Percentiles rank a stretch among this genome's conserved stretches.
These are phyloP conservation scores for Trypanosomatidae sp. DNA, from an alignment of 208 protist genomes.

Conservation along the genomic window DNA sequence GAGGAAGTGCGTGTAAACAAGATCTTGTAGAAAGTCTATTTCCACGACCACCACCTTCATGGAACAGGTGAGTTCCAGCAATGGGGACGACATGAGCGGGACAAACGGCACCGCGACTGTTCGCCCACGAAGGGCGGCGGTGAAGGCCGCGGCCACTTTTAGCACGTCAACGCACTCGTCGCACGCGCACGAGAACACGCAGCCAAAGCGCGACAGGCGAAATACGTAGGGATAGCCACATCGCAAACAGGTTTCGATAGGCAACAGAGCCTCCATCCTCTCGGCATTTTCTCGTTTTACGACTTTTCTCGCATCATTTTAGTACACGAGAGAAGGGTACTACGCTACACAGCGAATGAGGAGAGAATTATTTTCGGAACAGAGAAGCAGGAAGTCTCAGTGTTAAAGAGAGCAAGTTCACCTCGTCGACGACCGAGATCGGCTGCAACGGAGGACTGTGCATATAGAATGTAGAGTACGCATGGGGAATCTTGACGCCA, in stretches of 20 bases:
- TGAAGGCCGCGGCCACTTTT: slow-evolving; percentile 39
- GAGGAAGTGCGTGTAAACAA: slow-evolving; percentile 21
- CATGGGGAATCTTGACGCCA: background rate
- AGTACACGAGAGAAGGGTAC: background rate
- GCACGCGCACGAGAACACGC: slow-evolving; percentile 63
- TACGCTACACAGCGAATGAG: background rate
- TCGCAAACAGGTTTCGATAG: slow-evolving; percentile 31
- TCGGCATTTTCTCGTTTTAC: background rate
- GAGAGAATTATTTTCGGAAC: background rate
- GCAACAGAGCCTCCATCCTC: slow-evolving; percentile 59
- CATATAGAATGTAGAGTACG: background rate
- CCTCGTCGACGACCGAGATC: background rate
- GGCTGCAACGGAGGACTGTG: background rate
- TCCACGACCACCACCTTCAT: slow-evolving; percentile 49
- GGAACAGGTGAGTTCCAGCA: slow-evolving; percentile 27
- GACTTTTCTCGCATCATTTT: background rate
- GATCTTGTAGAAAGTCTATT: slow-evolving; percentile 31
- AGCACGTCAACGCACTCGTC: slow-evolving; percentile 42
- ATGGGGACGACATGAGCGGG: slow-evolving; percentile 40
- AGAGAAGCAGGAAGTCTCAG: background rate
- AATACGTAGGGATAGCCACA: slow-evolving; percentile 48
- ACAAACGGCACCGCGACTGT: slow-evolving; percentile 24
- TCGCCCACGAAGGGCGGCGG: slow-evolving; percentile 18
- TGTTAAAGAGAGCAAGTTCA: background rate
- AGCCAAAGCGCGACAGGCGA: slow-evolving; percentile 64